Evolutionary conservation across 108 stramenopile genomes (phyloP).

Genomic region (Stephanodiscus minutulus): DNA sequence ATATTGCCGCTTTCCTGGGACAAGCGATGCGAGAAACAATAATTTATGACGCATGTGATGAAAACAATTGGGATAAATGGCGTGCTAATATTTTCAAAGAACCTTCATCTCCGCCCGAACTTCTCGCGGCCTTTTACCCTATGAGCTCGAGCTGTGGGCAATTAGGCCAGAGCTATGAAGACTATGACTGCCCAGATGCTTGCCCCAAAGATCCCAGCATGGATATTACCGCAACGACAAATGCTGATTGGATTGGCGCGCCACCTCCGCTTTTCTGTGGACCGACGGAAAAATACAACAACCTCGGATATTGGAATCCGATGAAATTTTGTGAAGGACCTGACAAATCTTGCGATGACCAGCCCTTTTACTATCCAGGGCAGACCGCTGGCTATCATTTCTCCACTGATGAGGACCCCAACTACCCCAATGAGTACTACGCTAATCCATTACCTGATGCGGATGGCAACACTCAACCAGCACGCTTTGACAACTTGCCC

Average conservation of each 20-base stretch:
- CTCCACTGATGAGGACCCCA: constrained; percentile 5
- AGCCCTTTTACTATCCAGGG: constrained; percentile 24
- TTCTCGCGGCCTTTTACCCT: constrained; percentile 16
- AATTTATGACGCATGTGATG: constrained; percentile 22
- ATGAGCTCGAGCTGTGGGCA: constrained; percentile 23
- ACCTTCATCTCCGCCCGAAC: constrained; percentile 11
- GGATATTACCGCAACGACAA: constrained; percentile 13
- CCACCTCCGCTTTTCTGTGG: constrained; percentile 24
- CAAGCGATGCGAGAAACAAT: constrained; percentile 21
- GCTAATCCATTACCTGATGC: constrained; percentile 8
- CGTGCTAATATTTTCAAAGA: constrained; percentile 17
- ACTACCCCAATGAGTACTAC: constrained; percentile 9
- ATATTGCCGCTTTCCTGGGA: constrained; percentile 18
- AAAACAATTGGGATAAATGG: constrained; percentile 23
- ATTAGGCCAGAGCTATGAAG: constrained; percentile 18
- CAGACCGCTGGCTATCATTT: constrained; percentile 14
- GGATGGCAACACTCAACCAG: background rate
- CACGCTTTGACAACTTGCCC: constrained; percentile 14
- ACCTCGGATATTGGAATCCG: constrained; percentile 18
- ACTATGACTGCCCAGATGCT: constrained; percentile 16
- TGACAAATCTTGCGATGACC: constrained; percentile 6
- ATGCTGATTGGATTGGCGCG: constrained; percentile 20
- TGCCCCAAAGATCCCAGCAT: constrained; percentile 19
- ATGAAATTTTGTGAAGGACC: constrained; percentile 19
- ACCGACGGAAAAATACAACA: constrained; percentile 11